Base-by-base conservation (phyloP, 495 filamentous ascomycete genomes). In the Aspergillus homomorphus region DNA sequence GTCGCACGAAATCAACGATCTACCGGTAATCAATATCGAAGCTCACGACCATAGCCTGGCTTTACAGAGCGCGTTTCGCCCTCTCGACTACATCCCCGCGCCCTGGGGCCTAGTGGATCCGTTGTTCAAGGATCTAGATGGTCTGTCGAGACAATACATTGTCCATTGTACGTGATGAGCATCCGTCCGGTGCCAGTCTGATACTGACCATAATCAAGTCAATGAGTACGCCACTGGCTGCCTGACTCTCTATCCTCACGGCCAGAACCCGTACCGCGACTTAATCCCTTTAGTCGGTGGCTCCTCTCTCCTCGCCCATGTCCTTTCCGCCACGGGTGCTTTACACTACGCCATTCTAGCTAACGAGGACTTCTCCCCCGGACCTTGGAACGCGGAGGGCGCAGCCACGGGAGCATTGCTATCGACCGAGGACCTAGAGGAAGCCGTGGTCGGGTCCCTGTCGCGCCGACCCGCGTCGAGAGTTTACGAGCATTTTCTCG, bases 51-150 rank as follows among this genome's bases (percentile, higher is more conserved):
- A 60, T 7, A 62, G 66, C 41, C 44, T 66, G 18, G 54, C 54
- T 26, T 46, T 51, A 4, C 38, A 60, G 14, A 52, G 54, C 18
- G 43, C 23, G 19, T 19, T 46, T 22, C 45, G 53, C 33, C 30
- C 42, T 8, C 21, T 53, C 1, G 57, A 66, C n/a, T 60, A 59
- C 57, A 57, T 63, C 38, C 66, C 68, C 33, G 38, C 68, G 0
- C 73, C 73, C 2, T 67, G 70, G 66, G 64, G 67, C n/a, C 53
- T 79, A 44, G 71, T 77, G 18, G 77, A 79, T 64, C 77, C 77
- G 23, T 49, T 77, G 23, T 65, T 77, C 56, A 69, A 76, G 60
- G 75, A 78, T 58, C 45, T 76, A 43, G 67, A 56, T 54, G 67
- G 57, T n/a, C 45, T 66, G 12, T 66, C 71, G 14, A 67, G 77